phyloP scores from a whole-genome alignment of 441 rosid species.

The Capsella rubella region DNA sequence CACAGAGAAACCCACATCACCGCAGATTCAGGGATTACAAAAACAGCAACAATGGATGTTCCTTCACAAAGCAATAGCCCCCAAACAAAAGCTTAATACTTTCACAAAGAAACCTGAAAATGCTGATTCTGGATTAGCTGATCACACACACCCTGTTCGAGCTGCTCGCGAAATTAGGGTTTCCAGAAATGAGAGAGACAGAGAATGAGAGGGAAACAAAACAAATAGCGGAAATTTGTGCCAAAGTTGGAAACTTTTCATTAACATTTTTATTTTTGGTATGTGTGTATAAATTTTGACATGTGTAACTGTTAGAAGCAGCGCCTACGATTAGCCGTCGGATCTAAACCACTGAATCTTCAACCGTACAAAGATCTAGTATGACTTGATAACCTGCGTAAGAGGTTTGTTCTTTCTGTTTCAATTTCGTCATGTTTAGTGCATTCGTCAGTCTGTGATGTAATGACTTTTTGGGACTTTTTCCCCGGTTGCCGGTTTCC shows the following conservation, averaged over 20 bases:
- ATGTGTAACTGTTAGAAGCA: background rate
- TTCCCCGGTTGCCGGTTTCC: conserved; percentile 38
- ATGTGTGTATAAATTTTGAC: background rate
- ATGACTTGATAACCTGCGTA: conserved; percentile 28
- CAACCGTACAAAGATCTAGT: conserved; percentile 24
- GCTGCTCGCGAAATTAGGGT: conserved; percentile 35
- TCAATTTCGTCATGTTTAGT: background rate
- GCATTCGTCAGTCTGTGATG: conserved; percentile 5
- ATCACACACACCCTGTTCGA: background rate
- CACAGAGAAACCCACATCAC: conserved; percentile 20
- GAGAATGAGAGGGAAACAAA: conserved; percentile 26
- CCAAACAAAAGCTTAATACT: background rate
- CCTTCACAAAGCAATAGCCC: background rate
- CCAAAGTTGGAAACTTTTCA: background rate
- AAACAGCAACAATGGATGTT: background rate
- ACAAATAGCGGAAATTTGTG: background rate
- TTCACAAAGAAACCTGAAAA: conserved; percentile 32
- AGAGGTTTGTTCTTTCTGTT: conserved; percentile 19
- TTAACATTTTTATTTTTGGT: background rate
- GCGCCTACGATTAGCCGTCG: conserved; percentile 1
- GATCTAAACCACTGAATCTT: conserved; percentile 17
- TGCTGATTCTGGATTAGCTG: background rate
- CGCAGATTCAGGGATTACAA: conserved; percentile 26
- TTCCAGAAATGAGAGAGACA: conserved; percentile 13
- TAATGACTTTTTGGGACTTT: conserved; percentile 8